phyloP scores from a whole-genome alignment of 163 green algal genomes.

The Chlorella variabilis region DNA sequence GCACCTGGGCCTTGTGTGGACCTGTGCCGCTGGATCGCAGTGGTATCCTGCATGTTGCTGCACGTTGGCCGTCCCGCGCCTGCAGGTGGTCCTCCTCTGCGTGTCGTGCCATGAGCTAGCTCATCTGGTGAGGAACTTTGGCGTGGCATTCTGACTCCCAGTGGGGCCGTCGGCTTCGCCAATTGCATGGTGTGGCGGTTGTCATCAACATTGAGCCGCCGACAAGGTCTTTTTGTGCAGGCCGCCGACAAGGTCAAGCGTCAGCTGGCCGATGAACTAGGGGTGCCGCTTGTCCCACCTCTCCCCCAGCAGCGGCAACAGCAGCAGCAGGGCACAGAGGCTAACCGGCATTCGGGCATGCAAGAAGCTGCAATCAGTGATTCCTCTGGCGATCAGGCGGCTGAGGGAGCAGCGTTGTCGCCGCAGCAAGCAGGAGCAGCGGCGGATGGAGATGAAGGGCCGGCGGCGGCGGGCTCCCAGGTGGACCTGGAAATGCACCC shows the following conservation, averaged over 20 bases:
- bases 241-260: conserved; percentile 79
- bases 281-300: conserved; percentile 73
- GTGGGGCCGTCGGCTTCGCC: too few relatives aligned
- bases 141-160: too few relatives aligned
- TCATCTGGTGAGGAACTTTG: conserved; percentile 60
- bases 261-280: conserved; percentile 63
- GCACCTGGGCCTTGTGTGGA: too few relatives aligned
- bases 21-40: too few relatives aligned
- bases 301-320: conserved; percentile 12
- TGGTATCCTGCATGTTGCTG: too few relatives aligned
- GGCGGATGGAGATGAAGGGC: background rate
- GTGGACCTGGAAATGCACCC: conserved; percentile 17
- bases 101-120: conserved; percentile 75
- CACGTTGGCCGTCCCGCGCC: too few relatives aligned
- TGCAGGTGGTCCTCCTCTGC: conserved; percentile 81
- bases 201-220: too few relatives aligned
- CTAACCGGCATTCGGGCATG: background rate
- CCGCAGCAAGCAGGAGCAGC: background rate
- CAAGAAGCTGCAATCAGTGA: too few relatives aligned
- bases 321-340: background rate
- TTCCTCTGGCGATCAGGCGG: too few relatives aligned
- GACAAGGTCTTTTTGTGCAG: background rate
- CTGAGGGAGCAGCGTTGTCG: background rate
- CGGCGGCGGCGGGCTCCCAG: background rate
- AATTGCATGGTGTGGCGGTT: too few relatives aligned